These are phyloP conservation scores for Pseudocercospora fuligena DNA, from an alignment of 2,329 filamentous ascomycete genomes.

Conservation along the genomic window DNA sequence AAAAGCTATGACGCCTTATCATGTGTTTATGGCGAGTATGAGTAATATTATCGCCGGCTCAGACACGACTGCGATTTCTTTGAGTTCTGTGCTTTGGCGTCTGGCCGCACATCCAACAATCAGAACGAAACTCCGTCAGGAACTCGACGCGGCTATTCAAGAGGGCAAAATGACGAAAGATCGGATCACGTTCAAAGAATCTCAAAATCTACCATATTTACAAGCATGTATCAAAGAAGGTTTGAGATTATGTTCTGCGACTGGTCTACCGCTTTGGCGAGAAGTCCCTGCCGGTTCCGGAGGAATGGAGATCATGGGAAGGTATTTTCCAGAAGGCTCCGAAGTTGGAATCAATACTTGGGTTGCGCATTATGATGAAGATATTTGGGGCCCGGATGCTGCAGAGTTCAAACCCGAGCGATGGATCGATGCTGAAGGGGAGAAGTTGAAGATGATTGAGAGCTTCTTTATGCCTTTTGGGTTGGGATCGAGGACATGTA, in stretches of 20 bases:
- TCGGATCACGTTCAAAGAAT: constrained; percentile 40
- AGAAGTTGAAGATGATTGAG: constrained; percentile 43
- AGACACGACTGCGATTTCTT: constrained; percentile 43
- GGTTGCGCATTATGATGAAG: constrained; percentile 30
- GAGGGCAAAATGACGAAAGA: constrained; percentile 26
- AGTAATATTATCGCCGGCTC: constrained; percentile 35
- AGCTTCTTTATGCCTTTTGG: constrained; percentile 40
- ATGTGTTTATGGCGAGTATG: constrained; percentile 29
- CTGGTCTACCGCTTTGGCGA: constrained; percentile 27
- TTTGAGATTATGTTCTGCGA: constrained; percentile 31
- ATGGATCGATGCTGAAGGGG: constrained; percentile 29
- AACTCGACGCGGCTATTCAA: constrained; percentile 22
- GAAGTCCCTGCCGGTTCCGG: constrained; percentile 25
- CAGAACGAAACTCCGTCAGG: constrained; percentile 32
- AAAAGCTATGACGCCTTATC: constrained; percentile 28
- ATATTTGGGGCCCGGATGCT: constrained; percentile 31
- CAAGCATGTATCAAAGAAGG: constrained; percentile 42
- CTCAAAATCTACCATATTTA: constrained; percentile 46
- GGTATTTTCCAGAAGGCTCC: constrained; percentile 53
- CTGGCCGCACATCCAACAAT: constrained; percentile 36
- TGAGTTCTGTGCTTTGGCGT: constrained; percentile 42
- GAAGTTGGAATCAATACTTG: constrained; percentile 37
- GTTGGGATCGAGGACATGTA: constrained; percentile 43
- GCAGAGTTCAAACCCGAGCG: constrained; percentile 29
- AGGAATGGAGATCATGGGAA: constrained; percentile 31